Percentiles rank a stretch among this genome's conserved stretches.
Conservation (phyloP, 345 rosid species). For the Syzygium aqueum region DNA sequence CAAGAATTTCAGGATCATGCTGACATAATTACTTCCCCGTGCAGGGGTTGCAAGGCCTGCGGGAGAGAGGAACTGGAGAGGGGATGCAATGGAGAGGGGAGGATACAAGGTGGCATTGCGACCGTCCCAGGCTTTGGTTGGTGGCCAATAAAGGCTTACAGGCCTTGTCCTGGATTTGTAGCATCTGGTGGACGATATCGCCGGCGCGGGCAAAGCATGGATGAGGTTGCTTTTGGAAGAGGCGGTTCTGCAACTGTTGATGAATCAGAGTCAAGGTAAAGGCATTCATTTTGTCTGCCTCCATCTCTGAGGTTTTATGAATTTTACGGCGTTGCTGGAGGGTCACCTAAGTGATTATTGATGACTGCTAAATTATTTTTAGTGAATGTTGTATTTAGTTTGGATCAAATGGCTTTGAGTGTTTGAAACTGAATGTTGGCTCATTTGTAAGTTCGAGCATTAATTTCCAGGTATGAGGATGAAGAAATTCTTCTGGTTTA, state of each 20-base stretch:
- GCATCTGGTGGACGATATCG: conserved; percentile 82
- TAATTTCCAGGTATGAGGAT: neutral
- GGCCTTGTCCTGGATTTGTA: conserved; percentile 85
- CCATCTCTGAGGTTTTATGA: neutral
- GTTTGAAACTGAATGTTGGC: neutral
- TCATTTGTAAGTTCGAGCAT: neutral
- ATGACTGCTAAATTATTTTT: neutral
- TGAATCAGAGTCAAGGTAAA: conserved; percentile 23
- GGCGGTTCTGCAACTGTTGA: conserved; percentile 10
- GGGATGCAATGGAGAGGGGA: conserved; percentile 90
- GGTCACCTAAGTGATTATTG: neutral
- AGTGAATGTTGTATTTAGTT: neutral
- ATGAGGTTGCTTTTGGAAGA: conserved; percentile 72
- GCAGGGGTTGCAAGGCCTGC: conserved; percentile 75
- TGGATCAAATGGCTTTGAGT: neutral
- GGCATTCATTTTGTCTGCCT: neutral
- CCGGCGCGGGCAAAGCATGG: conserved; percentile 87
- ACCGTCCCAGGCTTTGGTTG: conserved; percentile 94
- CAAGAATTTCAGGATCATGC: neutral
- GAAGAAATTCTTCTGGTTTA: neutral
- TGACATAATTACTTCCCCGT: neutral
- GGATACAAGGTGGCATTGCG: conserved; percentile 97
- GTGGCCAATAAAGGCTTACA: conserved; percentile 98
- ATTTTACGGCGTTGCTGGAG: neutral
- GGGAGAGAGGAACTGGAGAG: conserved; percentile 72